A percentile compares a stretch with the other conserved stretches of the same genome.
Evolutionary conservation across 768 basidiomycete genomes (phyloP).

Genomic region (Suillus fuscotomentosus): DNA sequence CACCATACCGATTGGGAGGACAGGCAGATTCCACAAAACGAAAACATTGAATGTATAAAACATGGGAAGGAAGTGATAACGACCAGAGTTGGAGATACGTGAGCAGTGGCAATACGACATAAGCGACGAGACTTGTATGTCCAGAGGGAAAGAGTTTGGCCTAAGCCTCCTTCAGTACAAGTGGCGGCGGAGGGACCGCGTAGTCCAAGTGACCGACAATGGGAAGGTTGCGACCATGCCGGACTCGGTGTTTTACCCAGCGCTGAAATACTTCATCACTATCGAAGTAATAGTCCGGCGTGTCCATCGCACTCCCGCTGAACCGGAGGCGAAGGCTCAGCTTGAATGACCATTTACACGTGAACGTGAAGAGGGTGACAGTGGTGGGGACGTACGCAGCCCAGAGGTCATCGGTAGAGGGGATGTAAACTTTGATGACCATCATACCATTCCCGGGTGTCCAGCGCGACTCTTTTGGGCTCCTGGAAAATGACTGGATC

Average conservation of each 20-base stretch:
- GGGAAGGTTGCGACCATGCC: slow-evolving; percentile 34
- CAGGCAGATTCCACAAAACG: neutral
- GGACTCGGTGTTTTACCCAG: slow-evolving; percentile 33
- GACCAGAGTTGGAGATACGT: neutral
- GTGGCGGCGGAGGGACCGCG: neutral
- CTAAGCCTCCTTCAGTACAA: neutral
- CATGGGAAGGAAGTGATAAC: neutral
- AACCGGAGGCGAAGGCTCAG: slow-evolving; percentile 36
- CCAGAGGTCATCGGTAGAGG: slow-evolving; percentile 40
- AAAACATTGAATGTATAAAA: neutral
- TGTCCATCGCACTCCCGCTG: slow-evolving; percentile 30
- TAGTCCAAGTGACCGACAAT: slow-evolving; percentile 28
- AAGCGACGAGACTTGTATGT: neutral
- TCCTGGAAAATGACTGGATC: neutral
- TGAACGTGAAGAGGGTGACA: slow-evolving; percentile 29
- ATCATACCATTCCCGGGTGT: slow-evolving; percentile 33
- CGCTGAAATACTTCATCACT: slow-evolving; percentile 31
- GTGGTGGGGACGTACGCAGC: slow-evolving; percentile 33
- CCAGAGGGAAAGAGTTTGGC: neutral
- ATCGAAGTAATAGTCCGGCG: slow-evolving; percentile 26
- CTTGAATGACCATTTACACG: slow-evolving; percentile 31
- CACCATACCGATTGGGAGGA: neutral
- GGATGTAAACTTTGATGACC: slow-evolving; percentile 39
- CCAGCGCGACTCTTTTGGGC: slow-evolving; percentile 21
- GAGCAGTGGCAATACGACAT: neutral